Conservation (phyloP, 805 yeast genomes). For the Dipodascopsis uninucleata region DNA sequence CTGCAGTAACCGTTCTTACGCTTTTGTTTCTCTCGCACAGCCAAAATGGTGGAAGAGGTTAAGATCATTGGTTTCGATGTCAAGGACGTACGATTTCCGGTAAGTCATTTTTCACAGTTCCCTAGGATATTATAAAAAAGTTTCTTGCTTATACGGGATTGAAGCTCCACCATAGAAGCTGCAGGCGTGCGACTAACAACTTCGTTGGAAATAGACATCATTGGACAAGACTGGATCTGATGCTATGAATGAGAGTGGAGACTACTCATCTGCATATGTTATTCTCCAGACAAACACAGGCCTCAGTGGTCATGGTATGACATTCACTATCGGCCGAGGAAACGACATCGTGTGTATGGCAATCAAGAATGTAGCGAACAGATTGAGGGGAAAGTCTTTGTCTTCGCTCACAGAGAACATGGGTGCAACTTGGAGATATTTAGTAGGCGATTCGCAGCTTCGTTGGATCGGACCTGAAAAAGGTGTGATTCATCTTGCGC, state of each 20-base stretch:
- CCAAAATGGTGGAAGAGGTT: conserved; percentile 15
- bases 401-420: conserved; percentile 38
- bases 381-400: conserved; percentile 38
- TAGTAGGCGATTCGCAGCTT: conserved; percentile 42
- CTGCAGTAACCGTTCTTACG: too few relatives aligned
- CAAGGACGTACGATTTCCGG: conserved; percentile 31
- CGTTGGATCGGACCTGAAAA: conserved; percentile 49
- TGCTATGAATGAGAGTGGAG: conserved; percentile 43
- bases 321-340: conserved; percentile 44
- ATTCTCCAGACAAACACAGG: conserved; percentile 18
- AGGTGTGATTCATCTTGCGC: conserved; percentile 43
- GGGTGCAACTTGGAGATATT: conserved; percentile 43
- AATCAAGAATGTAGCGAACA: conserved; percentile 39
- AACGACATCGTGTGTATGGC: conserved; percentile 39
- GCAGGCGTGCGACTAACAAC: conserved; percentile 30
- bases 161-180: neutral
- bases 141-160: neutral
- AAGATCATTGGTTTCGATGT: conserved; percentile 35
- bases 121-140: neutral
- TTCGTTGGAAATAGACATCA: too few relatives aligned
- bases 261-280: conserved; percentile 43
- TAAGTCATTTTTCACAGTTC: too few relatives aligned
- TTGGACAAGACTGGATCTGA: conserved; percentile 43
- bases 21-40: too few relatives aligned
- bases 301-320: conserved; percentile 42